phyloP scores from a whole-genome alignment of 495 filamentous ascomycete species.

The Hypoxylon lienhwacheense region DNA sequence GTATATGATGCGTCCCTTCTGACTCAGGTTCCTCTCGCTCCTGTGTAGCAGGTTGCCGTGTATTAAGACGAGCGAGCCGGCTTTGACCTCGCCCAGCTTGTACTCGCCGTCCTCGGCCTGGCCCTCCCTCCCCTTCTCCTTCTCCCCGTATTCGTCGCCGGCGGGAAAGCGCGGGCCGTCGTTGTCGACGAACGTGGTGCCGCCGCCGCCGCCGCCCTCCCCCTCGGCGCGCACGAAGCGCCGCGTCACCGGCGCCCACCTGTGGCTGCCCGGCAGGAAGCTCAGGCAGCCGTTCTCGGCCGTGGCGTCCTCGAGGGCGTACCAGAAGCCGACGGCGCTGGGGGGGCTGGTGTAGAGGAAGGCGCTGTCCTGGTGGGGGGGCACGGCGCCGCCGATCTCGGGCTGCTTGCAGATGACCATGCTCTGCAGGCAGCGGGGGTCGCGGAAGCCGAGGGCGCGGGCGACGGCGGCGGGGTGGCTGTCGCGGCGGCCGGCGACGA shows the following conservation, averaged over 20 bases:
- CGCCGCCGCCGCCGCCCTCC: no score
- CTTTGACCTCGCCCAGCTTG: slow-evolving; percentile 76
- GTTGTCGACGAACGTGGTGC: slow-evolving; percentile 57
- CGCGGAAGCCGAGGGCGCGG: slow-evolving; percentile 66
- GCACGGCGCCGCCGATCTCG: slow-evolving; percentile 87
- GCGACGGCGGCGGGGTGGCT: slow-evolving; percentile 64
- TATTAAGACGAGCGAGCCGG: slow-evolving; percentile 86
- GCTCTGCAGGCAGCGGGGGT: slow-evolving; percentile 77
- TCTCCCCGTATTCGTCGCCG: slow-evolving; percentile 47
- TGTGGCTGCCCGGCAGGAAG: slow-evolving; percentile 80
- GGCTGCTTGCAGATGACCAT: slow-evolving; percentile 99
- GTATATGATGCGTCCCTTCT: slow-evolving; percentile 88
- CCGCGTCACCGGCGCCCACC: slow-evolving; percentile 61
- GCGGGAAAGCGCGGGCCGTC: slow-evolving; percentile 45
- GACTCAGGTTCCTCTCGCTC: slow-evolving; percentile 87
- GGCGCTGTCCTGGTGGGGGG: slow-evolving; percentile 84
- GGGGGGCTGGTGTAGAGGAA: slow-evolving; percentile 93
- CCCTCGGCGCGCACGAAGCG: slow-evolving; percentile 69
- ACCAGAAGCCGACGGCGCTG: slow-evolving; percentile 91
- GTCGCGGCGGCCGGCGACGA: slow-evolving; percentile 16
- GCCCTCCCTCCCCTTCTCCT: slow-evolving; percentile 29
- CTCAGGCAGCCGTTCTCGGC: slow-evolving; percentile 82
- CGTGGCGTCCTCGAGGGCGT: slow-evolving; percentile 90
- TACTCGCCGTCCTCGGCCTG: slow-evolving; percentile 55
- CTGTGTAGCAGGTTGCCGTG: slow-evolving; percentile 97